Conservation (phyloP, 139 green algal genomes). For the Desmodesmus armatus region DNA sequence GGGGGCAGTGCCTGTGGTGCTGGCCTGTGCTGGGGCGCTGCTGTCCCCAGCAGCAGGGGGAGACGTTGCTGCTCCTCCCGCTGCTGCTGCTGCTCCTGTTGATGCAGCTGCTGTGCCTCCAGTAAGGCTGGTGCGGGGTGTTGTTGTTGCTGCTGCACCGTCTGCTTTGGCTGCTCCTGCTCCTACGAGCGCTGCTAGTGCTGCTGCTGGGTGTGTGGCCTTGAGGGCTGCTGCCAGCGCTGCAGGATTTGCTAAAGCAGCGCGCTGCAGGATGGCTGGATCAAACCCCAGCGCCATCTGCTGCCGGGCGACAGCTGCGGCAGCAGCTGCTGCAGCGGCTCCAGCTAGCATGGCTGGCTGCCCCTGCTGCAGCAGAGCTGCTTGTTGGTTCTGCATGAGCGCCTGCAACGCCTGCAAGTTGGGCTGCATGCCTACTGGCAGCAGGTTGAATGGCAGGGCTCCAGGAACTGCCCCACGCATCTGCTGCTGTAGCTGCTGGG, state of each 20-base stretch:
- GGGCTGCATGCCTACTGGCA: too few relatives aligned
- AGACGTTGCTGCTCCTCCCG: too few relatives aligned
- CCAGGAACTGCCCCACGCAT: conserved; percentile 5
- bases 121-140: too few relatives aligned
- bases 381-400: conserved; percentile 29
- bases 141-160: background rate
- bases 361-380: conserved; percentile 17
- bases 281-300: conserved; percentile 7
- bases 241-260: conserved; percentile 13
- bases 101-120: too few relatives aligned
- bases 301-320: background rate
- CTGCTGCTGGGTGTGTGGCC: too few relatives aligned
- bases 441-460: conserved; percentile 20
- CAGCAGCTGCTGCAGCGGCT: background rate
- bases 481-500: background rate
- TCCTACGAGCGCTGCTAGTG: background rate
- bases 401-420: too few relatives aligned
- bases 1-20: too few relatives aligned
- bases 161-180: background rate
- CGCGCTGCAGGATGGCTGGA: conserved; percentile 18
- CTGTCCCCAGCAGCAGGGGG: too few relatives aligned
- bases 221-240: conserved; percentile 4
- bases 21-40: too few relatives aligned
- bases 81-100: too few relatives aligned
- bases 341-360: background rate